Percentiles rank a stretch among this genome's conserved stretches.
Conservation (phyloP, 257 asterid species). For the Perilla frutescens region DNA sequence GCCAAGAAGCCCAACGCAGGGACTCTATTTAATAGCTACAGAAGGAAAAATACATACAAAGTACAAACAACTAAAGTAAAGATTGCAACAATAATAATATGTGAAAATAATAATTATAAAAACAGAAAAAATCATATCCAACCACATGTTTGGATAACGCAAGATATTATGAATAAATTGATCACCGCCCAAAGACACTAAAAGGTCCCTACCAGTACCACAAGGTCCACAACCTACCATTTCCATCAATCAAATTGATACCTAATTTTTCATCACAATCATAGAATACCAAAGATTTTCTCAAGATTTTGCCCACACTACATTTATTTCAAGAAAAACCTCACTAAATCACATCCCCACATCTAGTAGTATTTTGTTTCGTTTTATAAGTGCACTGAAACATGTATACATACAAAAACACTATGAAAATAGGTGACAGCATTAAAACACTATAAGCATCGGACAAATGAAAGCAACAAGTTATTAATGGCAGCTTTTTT, state of each 20-base stretch:
- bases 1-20: neutral
- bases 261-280: constrained; percentile 45
- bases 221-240: constrained; percentile 31
- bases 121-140: neutral
- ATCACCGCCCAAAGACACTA: constrained; percentile 37
- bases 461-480: constrained; percentile 35
- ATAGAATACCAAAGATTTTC: constrained; percentile 33
- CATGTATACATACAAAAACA: too few relatives aligned
- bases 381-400: too few relatives aligned
- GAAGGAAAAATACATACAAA: too few relatives aligned
- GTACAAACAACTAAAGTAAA: neutral
- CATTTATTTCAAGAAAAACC: constrained; percentile 8
- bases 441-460: neutral
- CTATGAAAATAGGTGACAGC: neutral
- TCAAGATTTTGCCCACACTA: constrained; percentile 23
- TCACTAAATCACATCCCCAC: constrained; percentile 6
- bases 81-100: neutral
- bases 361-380: neutral
- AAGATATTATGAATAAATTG: constrained; percentile 7
- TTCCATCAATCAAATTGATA: constrained; percentile 27
- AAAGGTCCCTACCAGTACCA: constrained; percentile 33
- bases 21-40: neutral
- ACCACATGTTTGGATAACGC: constrained; percentile 32
- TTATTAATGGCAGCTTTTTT: constrained; percentile 34
- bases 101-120: too few relatives aligned